Evolutionary conservation across 768 basidiomycete genomes (phyloP).

Genomic region (Leucocoprinus birnbaumii): DNA sequence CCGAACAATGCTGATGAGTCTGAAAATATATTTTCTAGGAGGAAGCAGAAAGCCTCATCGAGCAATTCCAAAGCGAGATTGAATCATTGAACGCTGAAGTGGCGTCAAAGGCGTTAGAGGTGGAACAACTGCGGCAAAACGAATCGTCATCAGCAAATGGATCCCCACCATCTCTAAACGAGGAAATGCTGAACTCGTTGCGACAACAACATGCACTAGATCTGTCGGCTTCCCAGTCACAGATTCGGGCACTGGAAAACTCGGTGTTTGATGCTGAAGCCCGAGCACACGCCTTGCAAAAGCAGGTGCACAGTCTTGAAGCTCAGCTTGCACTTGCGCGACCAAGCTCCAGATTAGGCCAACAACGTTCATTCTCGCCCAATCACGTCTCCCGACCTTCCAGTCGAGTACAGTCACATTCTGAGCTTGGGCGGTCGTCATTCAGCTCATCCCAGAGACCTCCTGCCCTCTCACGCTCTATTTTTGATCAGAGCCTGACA

Average conservation of each 20-base stretch:
- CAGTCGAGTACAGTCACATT: slow-evolving; percentile 34
- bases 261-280: slow-evolving; percentile 72
- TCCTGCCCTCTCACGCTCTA: slow-evolving; percentile 47
- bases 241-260: slow-evolving; percentile 75
- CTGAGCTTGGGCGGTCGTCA: slow-evolving; percentile 32
- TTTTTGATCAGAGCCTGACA: slow-evolving; percentile 68
- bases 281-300: slow-evolving; percentile 62
- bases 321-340: slow-evolving; percentile 56
- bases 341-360: slow-evolving; percentile 36
- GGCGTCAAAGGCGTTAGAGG: slow-evolving; percentile 59
- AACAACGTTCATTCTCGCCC: slow-evolving; percentile 48
- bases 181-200: slow-evolving; percentile 69
- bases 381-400: slow-evolving; percentile 39
- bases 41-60: slow-evolving; percentile 63
- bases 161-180: slow-evolving; percentile 55
- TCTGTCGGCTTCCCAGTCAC: slow-evolving; percentile 75
- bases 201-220: slow-evolving; percentile 79
- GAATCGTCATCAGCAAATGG: slow-evolving; percentile 32
- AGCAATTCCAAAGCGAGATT: slow-evolving; percentile 64
- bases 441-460: slow-evolving; percentile 39
- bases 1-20: background rate
- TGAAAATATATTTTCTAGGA: slow-evolving; percentile 30
- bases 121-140: slow-evolving; percentile 52
- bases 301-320: slow-evolving; percentile 62
- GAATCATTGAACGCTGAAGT: slow-evolving; percentile 68